Conservation (phyloP, 495 filamentous ascomycete species). For the Hypoxylon perforatum region DNA sequence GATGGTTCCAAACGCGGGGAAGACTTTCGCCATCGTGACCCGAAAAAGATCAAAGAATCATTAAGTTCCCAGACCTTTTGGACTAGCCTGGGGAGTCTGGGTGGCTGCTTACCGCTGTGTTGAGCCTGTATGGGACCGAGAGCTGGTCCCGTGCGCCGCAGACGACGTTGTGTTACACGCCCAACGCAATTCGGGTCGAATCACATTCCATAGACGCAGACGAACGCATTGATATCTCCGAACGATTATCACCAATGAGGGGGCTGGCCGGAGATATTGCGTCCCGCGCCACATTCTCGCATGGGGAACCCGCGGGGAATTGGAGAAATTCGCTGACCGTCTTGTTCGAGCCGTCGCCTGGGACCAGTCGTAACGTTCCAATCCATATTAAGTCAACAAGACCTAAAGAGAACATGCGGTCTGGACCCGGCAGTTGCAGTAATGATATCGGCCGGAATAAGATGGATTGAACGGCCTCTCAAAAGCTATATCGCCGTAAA, state of each 20-base stretch:
- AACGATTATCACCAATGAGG: constrained; percentile 25
- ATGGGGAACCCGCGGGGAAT: constrained; percentile 16
- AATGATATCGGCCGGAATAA: constrained; percentile 1
- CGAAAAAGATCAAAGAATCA: constrained; percentile 11
- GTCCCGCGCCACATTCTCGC: constrained; percentile 21
- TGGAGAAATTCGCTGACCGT: neutral
- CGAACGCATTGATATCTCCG: constrained; percentile 14
- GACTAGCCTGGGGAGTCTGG: neutral
- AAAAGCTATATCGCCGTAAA: too few species aligned
- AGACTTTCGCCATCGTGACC: constrained; percentile 33
- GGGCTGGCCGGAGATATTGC: constrained; percentile 11
- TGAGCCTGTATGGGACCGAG: constrained; percentile 19
- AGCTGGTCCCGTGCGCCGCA: neutral
- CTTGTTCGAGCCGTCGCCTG: neutral
- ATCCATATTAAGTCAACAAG: constrained; percentile 6
- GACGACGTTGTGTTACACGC: constrained; percentile 26
- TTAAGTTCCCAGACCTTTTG: neutral
- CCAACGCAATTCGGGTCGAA: constrained; percentile 14
- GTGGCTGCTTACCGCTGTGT: constrained; percentile 11
- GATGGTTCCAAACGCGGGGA: constrained; percentile 31
- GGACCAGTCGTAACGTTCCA: constrained; percentile 9
- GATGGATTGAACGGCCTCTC: too few species aligned
- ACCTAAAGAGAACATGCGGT: neutral
- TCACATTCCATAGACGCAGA: constrained; percentile 6
- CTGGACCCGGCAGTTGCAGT: constrained; percentile 19